These are phyloP conservation scores for Rhizophagus sp. DNA, from an alignment of 192 early-diverging fungal genomes.

Conservation along the genomic window DNA sequence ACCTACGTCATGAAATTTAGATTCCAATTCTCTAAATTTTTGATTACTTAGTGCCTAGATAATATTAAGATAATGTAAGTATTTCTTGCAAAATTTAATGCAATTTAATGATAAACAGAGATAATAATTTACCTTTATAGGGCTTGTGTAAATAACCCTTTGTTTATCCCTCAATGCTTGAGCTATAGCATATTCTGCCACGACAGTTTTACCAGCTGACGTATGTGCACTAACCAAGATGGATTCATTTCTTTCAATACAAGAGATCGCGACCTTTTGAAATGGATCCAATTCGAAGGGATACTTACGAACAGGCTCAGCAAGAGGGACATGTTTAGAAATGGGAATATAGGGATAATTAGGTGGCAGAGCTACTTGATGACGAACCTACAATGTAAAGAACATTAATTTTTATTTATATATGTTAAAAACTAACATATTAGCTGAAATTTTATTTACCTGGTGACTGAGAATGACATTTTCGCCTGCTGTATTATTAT, in stretches of 20 bases:
- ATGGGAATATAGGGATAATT: slow-evolving; percentile 86
- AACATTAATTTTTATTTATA: not conserved
- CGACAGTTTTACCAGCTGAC: slow-evolving; percentile 96
- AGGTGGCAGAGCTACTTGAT: slow-evolving; percentile 92
- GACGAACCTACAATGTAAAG: slow-evolving; percentile 65
- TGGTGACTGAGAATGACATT: slow-evolving; percentile 34
- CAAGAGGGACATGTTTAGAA: slow-evolving; percentile 79
- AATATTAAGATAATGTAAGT: not conserved
- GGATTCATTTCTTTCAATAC: slow-evolving; percentile 87
- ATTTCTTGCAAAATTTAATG: slow-evolving; percentile 76
- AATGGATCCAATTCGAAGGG: slow-evolving; percentile 94
- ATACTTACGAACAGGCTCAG: slow-evolving; percentile 82
- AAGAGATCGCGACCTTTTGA: slow-evolving; percentile 84
- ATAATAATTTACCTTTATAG: slow-evolving; percentile 76
- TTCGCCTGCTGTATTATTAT: not conserved
- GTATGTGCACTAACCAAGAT: slow-evolving; percentile 95
- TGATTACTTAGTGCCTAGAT: slow-evolving; percentile 90
- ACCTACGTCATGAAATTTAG: slow-evolving; percentile 97
- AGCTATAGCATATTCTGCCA: slow-evolving; percentile 98
- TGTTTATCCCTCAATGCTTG: slow-evolving; percentile 84
- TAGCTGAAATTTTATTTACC: slow-evolving; percentile 5
- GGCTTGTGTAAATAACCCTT: slow-evolving; percentile 96
- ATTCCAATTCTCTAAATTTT: slow-evolving; percentile 94
- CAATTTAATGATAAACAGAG: slow-evolving; percentile 51
- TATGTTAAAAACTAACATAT: not conserved